Conservation (phyloP, 352 stramenopile species). For the Phytophthora lateralis region DNA sequence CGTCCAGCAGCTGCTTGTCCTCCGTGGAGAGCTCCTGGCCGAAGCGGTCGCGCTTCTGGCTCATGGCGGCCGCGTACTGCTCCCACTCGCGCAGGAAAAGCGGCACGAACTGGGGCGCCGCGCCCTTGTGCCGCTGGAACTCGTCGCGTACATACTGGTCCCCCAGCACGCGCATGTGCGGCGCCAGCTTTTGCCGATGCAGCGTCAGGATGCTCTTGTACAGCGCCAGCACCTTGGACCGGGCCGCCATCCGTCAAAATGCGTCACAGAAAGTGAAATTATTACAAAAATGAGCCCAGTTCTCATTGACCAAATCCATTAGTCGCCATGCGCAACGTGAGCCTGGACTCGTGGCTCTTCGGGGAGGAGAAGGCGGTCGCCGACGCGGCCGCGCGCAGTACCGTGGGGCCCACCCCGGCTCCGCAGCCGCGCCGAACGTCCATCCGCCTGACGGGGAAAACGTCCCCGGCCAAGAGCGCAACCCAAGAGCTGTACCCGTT, state of each 20-base stretch:
- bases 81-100: constrained; percentile 82
- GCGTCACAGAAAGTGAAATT: too few relatives aligned
- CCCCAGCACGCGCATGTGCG: constrained; percentile 83
- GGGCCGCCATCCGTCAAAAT: too few relatives aligned
- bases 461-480: constrained; percentile 9
- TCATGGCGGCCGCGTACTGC: constrained; percentile 66
- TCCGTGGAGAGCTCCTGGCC: constrained; percentile 68
- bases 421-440: constrained; percentile 9
- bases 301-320: too few relatives aligned
- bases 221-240: constrained; percentile 59
- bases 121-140: constrained; percentile 85
- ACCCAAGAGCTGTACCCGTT: constrained; percentile 42
- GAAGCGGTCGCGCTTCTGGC: constrained; percentile 62
- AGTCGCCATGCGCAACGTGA: constrained; percentile 64
- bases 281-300: too few relatives aligned
- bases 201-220: constrained; percentile 84
- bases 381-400: background rate
- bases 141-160: constrained; percentile 88
- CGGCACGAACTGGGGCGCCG: constrained; percentile 74
- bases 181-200: constrained; percentile 72
- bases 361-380: constrained; percentile 58
- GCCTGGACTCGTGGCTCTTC: constrained; percentile 84
- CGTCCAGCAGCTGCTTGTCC: constrained; percentile 63
- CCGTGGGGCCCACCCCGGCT: background rate
- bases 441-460: constrained; percentile 16